Evolutionary conservation across 352 stramenopile species (phyloP).

Genomic region (Globisporangium spinosum): DNA sequence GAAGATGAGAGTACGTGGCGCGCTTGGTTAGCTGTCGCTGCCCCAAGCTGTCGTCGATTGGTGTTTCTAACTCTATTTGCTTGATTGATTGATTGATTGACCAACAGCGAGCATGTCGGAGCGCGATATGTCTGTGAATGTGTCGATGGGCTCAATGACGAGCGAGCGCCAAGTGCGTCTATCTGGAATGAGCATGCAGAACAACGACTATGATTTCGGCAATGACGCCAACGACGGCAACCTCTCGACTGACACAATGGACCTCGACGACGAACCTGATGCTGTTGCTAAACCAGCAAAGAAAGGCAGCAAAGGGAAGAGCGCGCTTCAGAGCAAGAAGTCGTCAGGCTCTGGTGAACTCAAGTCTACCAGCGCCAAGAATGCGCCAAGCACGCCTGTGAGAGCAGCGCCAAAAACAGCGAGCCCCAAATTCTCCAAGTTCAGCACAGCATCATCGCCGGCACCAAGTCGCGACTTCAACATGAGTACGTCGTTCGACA

Average conservation of each 20-base stretch:
- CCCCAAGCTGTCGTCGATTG: neutral
- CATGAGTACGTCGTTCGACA: conserved; percentile 23
- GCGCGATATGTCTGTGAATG: conserved; percentile 37
- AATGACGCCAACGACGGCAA: conserved; percentile 15
- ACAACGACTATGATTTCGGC: conserved; percentile 28
- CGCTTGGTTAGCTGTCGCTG: neutral
- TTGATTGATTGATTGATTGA: conserved; percentile 27
- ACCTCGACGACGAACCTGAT: conserved; percentile 18
- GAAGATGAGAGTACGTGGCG: conserved; percentile 28
- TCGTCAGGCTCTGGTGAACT: neutral
- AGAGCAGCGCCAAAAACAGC: conserved; percentile 8
- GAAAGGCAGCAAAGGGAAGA: conserved; percentile 7
- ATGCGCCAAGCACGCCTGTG: neutral
- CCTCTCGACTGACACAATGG: conserved; percentile 24
- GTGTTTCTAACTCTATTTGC: conserved; percentile 1
- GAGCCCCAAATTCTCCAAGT: conserved; percentile 17
- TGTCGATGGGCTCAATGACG: conserved; percentile 40
- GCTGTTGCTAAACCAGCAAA: neutral
- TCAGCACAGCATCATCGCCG: conserved; percentile 20
- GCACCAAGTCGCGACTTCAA: conserved; percentile 20
- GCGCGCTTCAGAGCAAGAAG: neutral
- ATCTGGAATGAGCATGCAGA: conserved; percentile 28
- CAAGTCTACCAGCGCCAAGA: neutral
- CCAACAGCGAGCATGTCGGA: conserved; percentile 36
- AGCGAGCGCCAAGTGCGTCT: conserved; percentile 50